A percentile compares a stretch with the other conserved stretches of the same genome.
These are phyloP conservation scores for Corymbia citriodora DNA, from an alignment of 441 rosid species.

Conservation along the genomic window DNA sequence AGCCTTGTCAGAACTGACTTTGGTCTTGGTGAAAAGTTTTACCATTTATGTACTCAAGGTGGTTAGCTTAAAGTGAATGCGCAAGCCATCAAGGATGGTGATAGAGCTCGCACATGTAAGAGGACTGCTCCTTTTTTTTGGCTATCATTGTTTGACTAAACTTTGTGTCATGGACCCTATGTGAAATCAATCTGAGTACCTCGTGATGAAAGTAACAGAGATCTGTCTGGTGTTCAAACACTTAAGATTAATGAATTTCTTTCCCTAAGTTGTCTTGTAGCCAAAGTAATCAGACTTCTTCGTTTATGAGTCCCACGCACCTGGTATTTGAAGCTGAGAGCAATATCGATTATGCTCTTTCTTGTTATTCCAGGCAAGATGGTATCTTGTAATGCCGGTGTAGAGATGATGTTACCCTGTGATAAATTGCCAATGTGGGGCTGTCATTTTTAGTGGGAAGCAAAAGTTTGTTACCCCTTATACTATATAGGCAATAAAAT, in stretches of 20 bases:
- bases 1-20: background rate
- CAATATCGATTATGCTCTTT: conserved; percentile 22
- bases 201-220: background rate
- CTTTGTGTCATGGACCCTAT: background rate
- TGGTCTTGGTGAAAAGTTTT: background rate
- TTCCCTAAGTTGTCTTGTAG: background rate
- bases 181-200: accelerated
- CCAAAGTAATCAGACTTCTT: background rate
- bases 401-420: conserved; percentile 26
- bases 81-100: background rate
- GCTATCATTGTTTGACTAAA: background rate
- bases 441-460: background rate
- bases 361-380: conserved; percentile 23
- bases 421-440: background rate
- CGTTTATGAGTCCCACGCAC: background rate
- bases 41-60: background rate
- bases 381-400: conserved; percentile 14
- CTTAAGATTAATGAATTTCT: background rate
- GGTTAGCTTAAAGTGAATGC: background rate
- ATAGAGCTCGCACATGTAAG: background rate
- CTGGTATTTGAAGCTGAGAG: conserved; percentile 11
- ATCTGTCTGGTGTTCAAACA: background rate
- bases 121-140: background rate
- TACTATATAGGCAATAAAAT: background rate
- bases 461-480: background rate